These are phyloP conservation scores for Bryoglossum gracile DNA, from an alignment of 495 filamentous ascomycete species.

Conservation along the genomic window DNA sequence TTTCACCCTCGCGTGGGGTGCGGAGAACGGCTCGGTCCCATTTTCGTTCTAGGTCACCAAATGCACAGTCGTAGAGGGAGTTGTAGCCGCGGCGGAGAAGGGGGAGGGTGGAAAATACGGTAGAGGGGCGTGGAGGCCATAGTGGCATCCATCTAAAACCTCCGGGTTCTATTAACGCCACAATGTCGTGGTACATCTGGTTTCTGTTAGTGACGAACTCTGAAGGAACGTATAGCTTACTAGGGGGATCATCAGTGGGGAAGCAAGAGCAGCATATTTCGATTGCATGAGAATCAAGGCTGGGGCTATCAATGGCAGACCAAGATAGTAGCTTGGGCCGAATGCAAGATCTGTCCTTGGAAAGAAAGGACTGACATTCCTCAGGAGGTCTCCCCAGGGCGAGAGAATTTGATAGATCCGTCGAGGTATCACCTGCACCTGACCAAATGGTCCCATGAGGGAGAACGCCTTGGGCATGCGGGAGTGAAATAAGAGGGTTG, in stretches of 20 bases:
- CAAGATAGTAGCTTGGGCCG: constrained; percentile 37
- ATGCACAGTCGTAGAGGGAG: constrained; percentile 48
- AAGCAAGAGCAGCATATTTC: constrained; percentile 47
- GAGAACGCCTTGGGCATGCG: too few relatives aligned
- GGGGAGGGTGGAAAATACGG: constrained; percentile 56
- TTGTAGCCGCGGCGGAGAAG: constrained; percentile 58
- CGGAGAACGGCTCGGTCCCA: constrained; percentile 63
- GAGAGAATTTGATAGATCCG: too few relatives aligned
- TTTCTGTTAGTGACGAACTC: background rate
- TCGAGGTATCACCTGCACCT: too few relatives aligned
- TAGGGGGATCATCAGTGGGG: constrained; percentile 53
- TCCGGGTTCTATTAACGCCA: too few relatives aligned
- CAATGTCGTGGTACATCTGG: too few relatives aligned
- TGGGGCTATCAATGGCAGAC: constrained; percentile 55
- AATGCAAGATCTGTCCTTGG: constrained; percentile 1
- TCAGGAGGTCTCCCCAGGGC: too few relatives aligned
- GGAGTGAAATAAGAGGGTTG: too few relatives aligned
- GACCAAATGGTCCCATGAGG: too few relatives aligned
- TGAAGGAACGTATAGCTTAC: constrained; percentile 10
- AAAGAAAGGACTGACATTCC: constrained; percentile 24
- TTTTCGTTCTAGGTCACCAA: constrained; percentile 47
- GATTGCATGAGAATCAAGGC: constrained; percentile 54
- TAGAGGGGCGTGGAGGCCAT: constrained; percentile 61
- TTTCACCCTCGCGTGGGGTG: constrained; percentile 31
- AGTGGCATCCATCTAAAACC: too few relatives aligned